Percentiles rank a stretch among this genome's conserved stretches.
These are phyloP conservation scores for Eucalyptus marginata DNA, from an alignment of 345 rosid genomes.

Conservation along the genomic window DNA sequence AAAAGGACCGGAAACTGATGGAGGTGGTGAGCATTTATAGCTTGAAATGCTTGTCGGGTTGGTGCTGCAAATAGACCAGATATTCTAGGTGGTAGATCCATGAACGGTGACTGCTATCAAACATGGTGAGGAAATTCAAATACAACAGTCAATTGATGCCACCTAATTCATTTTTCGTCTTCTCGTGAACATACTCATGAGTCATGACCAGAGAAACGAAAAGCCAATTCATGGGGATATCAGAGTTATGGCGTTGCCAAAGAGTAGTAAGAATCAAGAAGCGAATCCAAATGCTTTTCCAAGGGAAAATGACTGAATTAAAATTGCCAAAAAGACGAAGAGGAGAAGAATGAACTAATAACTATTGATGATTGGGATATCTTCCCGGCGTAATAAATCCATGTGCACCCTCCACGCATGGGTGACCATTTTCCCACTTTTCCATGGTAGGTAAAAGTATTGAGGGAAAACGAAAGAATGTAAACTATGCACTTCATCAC, in stretches of 20 bases:
- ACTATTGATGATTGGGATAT: background rate
- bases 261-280: background rate
- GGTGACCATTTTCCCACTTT: background rate
- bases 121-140: background rate
- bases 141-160: background rate
- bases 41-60: background rate
- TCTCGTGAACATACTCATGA: background rate
- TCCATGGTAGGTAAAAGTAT: background rate
- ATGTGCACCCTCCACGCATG: background rate
- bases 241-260: background rate
- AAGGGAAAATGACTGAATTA: background rate
- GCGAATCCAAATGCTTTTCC: background rate
- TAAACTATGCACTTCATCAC: background rate
- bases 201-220: background rate
- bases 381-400: background rate
- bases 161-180: background rate
- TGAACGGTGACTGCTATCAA: background rate
- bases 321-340: background rate
- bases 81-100: background rate
- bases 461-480: background rate
- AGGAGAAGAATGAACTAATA: background rate
- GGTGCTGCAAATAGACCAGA: background rate
- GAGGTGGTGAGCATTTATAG: background rate
- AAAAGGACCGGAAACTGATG: background rate
- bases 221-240: background rate